These are phyloP conservation scores for Penicillium waksmanii DNA, from an alignment of 495 filamentous ascomycete genomes.

Conservation along the genomic window DNA sequence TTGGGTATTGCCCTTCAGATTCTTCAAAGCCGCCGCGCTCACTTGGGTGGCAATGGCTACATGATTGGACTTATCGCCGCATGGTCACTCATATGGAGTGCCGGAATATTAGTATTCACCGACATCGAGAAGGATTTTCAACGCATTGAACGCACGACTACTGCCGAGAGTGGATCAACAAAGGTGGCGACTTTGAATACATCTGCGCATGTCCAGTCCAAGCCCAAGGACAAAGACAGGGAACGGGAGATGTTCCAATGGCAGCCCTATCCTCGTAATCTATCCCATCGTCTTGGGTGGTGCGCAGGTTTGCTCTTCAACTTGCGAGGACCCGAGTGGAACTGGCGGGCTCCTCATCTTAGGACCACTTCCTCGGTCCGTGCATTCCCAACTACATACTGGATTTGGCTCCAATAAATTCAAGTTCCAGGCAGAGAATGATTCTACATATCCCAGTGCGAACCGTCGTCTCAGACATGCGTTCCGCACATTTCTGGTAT, in stretches of 20 bases:
- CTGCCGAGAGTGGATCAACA: neutral
- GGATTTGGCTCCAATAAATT: constrained; percentile 14
- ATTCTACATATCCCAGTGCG: constrained; percentile 29
- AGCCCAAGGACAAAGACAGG: neutral
- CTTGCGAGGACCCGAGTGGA: constrained; percentile 79
- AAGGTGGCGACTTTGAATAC: neutral
- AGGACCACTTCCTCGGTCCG: constrained; percentile 57
- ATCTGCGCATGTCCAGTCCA: neutral
- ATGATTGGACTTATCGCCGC: constrained; percentile 65
- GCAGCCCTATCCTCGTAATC: constrained; percentile 70
- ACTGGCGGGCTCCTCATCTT: constrained; percentile 67
- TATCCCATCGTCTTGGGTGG: constrained; percentile 72
- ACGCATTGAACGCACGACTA: constrained; percentile 57
- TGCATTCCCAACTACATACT: constrained; percentile 45
- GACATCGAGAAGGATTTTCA: constrained; percentile 67
- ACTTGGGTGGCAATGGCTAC: constrained; percentile 65
- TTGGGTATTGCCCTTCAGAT: constrained; percentile 46
- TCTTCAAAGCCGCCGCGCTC: constrained; percentile 49
- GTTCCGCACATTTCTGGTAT: constrained; percentile 47
- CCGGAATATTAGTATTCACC: constrained; percentile 64
- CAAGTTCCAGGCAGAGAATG: constrained; percentile 12
- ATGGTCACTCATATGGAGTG: constrained; percentile 70
- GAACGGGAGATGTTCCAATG: constrained; percentile 49
- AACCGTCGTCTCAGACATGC: constrained; percentile 51
- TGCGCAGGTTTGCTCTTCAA: constrained; percentile 67